Conservation (phyloP, 352 stramenopile species). For the Phytophthora citrophthora region DNA sequence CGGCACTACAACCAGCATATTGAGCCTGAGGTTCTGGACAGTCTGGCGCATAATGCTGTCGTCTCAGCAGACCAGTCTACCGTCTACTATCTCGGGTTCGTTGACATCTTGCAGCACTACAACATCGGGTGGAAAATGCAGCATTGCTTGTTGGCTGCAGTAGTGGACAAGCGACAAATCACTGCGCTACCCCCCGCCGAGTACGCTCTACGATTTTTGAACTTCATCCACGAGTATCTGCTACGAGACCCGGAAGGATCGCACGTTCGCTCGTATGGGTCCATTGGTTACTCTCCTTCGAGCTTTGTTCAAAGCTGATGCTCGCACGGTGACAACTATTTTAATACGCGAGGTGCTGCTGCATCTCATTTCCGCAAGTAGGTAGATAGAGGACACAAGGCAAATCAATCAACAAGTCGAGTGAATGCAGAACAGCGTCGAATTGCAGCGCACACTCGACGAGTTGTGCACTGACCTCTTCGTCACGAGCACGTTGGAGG, state of each 20-base stretch:
- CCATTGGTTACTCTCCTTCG: conserved; percentile 53
- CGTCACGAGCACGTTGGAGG: conserved; percentile 11
- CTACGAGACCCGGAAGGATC: conserved; percentile 65
- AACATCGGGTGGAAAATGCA: conserved; percentile 88
- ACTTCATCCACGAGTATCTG: conserved; percentile 87
- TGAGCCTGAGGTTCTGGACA: conserved; percentile 54
- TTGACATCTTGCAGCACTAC: conserved; percentile 89
- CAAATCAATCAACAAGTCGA: conserved; percentile 14
- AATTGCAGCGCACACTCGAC: conserved; percentile 41
- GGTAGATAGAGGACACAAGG: conserved; percentile 5
- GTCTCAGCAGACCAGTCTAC: conserved; percentile 72
- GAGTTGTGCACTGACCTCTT: conserved; percentile 47
- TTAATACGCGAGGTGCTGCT: conserved; percentile 12
- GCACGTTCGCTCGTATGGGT: conserved; percentile 75
- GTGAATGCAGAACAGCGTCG: conserved; percentile 24
- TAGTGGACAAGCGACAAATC: conserved; percentile 81
- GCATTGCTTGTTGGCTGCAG: conserved; percentile 68
- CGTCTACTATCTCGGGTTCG: conserved; percentile 87
- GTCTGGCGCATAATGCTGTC: conserved; percentile 78
- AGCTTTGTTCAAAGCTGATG: conserved; percentile 20
- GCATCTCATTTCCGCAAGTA: conserved; percentile 17
- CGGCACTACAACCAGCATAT: conserved; percentile 59
- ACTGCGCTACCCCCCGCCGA: conserved; percentile 83
- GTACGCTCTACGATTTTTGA: conserved; percentile 87
- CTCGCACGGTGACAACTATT: conserved; percentile 16